Conservation (phyloP, 176 grass and related monocot species). For the Panicum miliaceum region DNA sequence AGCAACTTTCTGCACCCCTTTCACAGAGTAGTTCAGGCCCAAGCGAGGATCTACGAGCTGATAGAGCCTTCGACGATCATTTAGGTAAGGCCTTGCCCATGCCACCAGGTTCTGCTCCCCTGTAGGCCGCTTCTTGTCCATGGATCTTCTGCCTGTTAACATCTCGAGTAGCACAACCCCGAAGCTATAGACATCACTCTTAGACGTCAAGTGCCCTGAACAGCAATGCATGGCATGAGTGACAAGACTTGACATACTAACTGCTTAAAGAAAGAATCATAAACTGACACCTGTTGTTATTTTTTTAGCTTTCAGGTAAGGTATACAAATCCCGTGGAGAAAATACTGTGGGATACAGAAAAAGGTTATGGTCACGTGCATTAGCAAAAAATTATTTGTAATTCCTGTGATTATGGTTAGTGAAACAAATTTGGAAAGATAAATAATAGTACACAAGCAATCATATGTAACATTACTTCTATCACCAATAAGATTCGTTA, state of each 20-base stretch:
- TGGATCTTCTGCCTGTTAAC: constrained; percentile 76
- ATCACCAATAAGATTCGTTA: neutral
- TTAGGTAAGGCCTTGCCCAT: constrained; percentile 79
- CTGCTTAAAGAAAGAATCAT: constrained; percentile 11
- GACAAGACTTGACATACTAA: neutral
- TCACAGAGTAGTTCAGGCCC: constrained; percentile 85
- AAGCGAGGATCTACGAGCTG: constrained; percentile 90
- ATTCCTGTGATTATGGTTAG: neutral
- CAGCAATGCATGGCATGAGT: constrained; percentile 34
- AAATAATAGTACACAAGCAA: neutral
- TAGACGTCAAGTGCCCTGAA: constrained; percentile 90
- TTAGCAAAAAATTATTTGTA: neutral
- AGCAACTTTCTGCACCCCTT: constrained; percentile 77
- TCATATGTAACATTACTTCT: neutral
- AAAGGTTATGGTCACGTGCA: neutral
- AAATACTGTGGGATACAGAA: neutral
- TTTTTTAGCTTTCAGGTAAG: neutral
- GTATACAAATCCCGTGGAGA: neutral
- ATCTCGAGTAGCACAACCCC: constrained; percentile 94
- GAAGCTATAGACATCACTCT: constrained; percentile 87
- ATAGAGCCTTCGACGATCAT: constrained; percentile 75
- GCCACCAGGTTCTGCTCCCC: constrained; percentile 83
- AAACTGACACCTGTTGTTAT: neutral
- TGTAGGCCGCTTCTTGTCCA: constrained; percentile 87
- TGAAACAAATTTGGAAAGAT: neutral